Conservation (phyloP, 129 eudicot genomes). For the Centella asiatica region DNA sequence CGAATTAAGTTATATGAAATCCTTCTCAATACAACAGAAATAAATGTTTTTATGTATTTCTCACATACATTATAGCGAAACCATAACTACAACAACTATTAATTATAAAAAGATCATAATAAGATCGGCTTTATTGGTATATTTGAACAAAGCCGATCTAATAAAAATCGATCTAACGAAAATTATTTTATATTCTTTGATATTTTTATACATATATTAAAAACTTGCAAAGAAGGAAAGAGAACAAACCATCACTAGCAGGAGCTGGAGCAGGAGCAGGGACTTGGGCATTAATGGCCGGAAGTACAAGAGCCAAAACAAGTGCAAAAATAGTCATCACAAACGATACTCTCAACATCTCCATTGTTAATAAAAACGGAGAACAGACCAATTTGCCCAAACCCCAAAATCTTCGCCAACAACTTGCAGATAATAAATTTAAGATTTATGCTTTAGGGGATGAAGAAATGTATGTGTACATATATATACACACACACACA, state of each 20-base stretch:
- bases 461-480: neutral
- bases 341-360: slow-evolving; percentile 32
- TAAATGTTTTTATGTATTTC: too few species aligned
- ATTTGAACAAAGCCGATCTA: too few species aligned
- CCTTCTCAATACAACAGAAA: too few species aligned
- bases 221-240: neutral
- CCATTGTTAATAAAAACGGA: slow-evolving; percentile 33
- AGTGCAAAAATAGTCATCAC: slow-evolving; percentile 35
- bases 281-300: slow-evolving; percentile 50
- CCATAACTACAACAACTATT: too few species aligned
- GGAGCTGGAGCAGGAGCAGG: slow-evolving; percentile 60
- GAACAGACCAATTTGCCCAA: neutral
- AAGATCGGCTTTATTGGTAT: too few species aligned
- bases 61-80: too few species aligned
- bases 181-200: too few species aligned
- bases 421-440: too few species aligned
- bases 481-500: neutral
- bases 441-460: too few species aligned
- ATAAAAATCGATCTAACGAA: too few species aligned
- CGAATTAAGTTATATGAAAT: too few species aligned
- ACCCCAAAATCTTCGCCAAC: neutral
- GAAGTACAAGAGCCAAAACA: slow-evolving; percentile 35
- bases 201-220: neutral
- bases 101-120: too few species aligned
- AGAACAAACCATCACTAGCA: slow-evolving; percentile 41